phyloP scores from a whole-genome alignment of 2,329 filamentous ascomycete species.

The Ophiostoma populinum region DNA sequence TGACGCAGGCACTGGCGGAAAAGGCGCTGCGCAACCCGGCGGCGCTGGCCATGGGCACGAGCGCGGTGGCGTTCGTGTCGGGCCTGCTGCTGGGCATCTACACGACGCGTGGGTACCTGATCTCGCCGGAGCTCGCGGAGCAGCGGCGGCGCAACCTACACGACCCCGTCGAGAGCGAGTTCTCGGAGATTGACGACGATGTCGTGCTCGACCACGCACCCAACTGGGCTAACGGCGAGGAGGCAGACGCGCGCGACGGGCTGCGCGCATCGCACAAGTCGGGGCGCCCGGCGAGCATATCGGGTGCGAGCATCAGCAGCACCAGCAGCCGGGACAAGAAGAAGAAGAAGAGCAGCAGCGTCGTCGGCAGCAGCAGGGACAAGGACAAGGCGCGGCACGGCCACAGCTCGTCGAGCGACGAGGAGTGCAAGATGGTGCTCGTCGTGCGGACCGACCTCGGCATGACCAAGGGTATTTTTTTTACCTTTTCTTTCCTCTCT shows the following conservation, averaged over 20 bases:
- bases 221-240: constrained; percentile 46
- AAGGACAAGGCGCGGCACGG: constrained; percentile 24
- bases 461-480: constrained; percentile 73
- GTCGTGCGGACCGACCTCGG: constrained; percentile 87
- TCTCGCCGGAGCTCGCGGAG: constrained; percentile 36
- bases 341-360: constrained; percentile 17
- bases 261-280: constrained; percentile 19
- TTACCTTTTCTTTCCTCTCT: background rate
- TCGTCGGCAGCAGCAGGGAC: constrained; percentile 20
- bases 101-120: constrained; percentile 41
- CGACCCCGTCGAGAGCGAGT: constrained; percentile 51
- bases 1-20: background rate
- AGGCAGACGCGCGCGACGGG: constrained; percentile 41
- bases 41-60: constrained; percentile 49
- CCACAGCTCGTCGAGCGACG: constrained; percentile 25
- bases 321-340: constrained; percentile 14
- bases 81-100: constrained; percentile 76
- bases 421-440: constrained; percentile 89
- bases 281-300: constrained; percentile 1
- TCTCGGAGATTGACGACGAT: constrained; percentile 49
- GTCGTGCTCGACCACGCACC: constrained; percentile 46
- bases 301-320: constrained; percentile 11
- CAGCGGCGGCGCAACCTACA: constrained; percentile 37
- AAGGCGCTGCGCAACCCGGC: constrained; percentile 6
- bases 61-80: constrained; percentile 53